A percentile compares a stretch with the other conserved stretches of the same genome.
Conservation (phyloP, 2,329 filamentous ascomycete species). For the Neonectria hederae region DNA sequence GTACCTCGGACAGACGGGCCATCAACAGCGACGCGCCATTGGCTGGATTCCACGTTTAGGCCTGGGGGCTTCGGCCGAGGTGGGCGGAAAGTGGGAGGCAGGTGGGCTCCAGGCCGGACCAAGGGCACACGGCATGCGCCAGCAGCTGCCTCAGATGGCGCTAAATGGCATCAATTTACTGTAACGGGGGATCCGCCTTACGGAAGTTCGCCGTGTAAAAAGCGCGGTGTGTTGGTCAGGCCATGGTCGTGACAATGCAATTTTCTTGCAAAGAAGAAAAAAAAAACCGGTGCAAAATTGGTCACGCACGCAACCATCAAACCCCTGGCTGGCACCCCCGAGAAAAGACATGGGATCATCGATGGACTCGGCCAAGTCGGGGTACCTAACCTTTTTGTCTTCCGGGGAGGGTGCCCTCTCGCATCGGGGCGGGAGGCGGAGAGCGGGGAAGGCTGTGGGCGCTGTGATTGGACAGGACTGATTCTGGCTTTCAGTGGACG, state of each 20-base stretch:
- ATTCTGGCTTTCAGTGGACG: not conserved
- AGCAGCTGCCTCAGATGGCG: not conserved
- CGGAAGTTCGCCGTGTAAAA: not conserved
- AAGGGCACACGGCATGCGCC: slow-evolving; percentile 20
- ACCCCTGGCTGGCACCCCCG: not conserved
- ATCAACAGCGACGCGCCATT: slow-evolving; percentile 4
- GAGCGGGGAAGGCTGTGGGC: slow-evolving; percentile 25
- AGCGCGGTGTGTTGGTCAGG: too few species aligned
- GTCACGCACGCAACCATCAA: slow-evolving; percentile 17
- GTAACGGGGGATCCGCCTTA: not conserved
- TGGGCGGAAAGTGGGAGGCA: slow-evolving; percentile 6
- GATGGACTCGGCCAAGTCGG: slow-evolving; percentile 2
- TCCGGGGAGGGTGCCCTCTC: not conserved
- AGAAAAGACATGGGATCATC: slow-evolving; percentile 13
- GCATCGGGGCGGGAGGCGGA: slow-evolving; percentile 17
- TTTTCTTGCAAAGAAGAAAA: not conserved
- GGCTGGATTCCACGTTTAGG: not conserved
- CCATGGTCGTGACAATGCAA: not conserved
- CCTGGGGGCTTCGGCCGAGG: slow-evolving; percentile 23
- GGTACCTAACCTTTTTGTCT: slow-evolving; percentile 11
- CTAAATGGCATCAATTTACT: not conserved
- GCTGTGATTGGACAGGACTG: slow-evolving; percentile 16
- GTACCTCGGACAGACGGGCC: slow-evolving; percentile 25
- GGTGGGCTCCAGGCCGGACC: slow-evolving; percentile 16
- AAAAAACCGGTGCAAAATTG: not conserved